Evolutionary conservation across 495 filamentous ascomycete genomes (phyloP).

Genomic region (Friedmanniomyces endolithicus): DNA sequence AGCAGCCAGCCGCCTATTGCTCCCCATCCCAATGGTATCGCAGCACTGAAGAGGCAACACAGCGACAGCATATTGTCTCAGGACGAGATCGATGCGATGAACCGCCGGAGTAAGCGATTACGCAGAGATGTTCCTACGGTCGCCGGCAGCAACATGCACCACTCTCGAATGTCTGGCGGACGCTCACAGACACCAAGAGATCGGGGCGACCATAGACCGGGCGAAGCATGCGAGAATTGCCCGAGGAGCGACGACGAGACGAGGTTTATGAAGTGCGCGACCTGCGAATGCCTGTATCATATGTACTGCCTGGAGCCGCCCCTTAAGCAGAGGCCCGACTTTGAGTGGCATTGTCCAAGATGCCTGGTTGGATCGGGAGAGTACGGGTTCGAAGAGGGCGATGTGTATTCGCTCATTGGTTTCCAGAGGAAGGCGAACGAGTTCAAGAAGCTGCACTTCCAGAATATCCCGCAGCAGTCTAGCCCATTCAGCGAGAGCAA

Average conservation of each 20-base stretch:
- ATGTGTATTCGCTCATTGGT: constrained; percentile 85
- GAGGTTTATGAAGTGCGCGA: constrained; percentile 74
- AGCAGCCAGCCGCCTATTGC: constrained; percentile 1
- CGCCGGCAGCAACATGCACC: constrained; percentile 91
- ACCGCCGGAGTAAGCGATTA: constrained; percentile 79
- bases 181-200: constrained; percentile 48
- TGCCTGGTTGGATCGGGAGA: constrained; percentile 94
- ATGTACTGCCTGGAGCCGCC: constrained; percentile 78
- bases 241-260: constrained; percentile 63
- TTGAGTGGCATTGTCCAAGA: constrained; percentile 92
- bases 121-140: constrained; percentile 88
- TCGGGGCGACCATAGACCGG: constrained; percentile 50
- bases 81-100: constrained; percentile 53
- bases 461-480: constrained; percentile 11
- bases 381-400: constrained; percentile 95
- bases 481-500: constrained; percentile 36
- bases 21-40: constrained; percentile 40
- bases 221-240: constrained; percentile 86
- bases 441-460: constrained; percentile 88
- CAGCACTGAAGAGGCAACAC: constrained; percentile 60
- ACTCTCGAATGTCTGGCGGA: constrained; percentile 70
- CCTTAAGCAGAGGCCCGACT: constrained; percentile 62
- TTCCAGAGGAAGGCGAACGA: constrained; percentile 93
- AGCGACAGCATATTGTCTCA: constrained; percentile 12
- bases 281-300: constrained; percentile 84